These are phyloP conservation scores for Kwoniella bestiolae DNA, from an alignment of 768 basidiomycete genomes.

Conservation along the genomic window DNA sequence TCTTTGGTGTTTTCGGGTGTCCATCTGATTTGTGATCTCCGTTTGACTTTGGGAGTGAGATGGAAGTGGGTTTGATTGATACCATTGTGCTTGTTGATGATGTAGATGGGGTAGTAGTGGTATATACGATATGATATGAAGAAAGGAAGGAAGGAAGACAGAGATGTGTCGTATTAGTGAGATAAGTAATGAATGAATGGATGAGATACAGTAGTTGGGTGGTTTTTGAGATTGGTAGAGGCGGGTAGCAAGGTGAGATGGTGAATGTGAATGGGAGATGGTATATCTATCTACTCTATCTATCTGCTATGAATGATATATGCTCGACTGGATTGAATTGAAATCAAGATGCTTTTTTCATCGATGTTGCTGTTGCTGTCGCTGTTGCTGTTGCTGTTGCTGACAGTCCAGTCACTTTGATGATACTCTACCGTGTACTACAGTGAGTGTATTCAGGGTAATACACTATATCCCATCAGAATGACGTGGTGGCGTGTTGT, in stretches of 20 bases:
- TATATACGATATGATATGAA: neutral
- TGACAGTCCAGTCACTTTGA: neutral
- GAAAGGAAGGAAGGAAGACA: neutral
- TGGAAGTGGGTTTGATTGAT: slow-evolving; percentile 17
- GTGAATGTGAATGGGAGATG: too few relatives aligned
- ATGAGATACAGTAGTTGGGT: neutral
- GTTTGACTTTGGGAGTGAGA: slow-evolving; percentile 15
- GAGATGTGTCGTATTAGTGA: neutral
- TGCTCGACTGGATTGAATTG: too few relatives aligned
- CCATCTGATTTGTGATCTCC: slow-evolving; percentile 2
- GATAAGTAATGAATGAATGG: neutral
- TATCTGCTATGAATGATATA: too few relatives aligned
- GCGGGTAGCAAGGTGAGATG: neutral
- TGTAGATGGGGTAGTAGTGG: neutral
- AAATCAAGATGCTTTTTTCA: neutral
- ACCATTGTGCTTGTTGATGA: neutral
- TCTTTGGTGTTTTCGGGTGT: slow-evolving; percentile 67
- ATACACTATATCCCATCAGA: neutral
- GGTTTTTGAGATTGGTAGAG: neutral
- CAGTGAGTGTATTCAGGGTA: neutral
- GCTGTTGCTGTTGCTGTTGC: neutral
- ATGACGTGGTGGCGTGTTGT: slow-evolving; percentile 13
- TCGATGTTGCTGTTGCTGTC: neutral
- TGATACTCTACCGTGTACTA: neutral
- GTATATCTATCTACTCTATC: neutral